Evolutionary conservation across 2,329 filamentous ascomycete genomes (phyloP).

Genomic region (Blumeria hordei): DNA sequence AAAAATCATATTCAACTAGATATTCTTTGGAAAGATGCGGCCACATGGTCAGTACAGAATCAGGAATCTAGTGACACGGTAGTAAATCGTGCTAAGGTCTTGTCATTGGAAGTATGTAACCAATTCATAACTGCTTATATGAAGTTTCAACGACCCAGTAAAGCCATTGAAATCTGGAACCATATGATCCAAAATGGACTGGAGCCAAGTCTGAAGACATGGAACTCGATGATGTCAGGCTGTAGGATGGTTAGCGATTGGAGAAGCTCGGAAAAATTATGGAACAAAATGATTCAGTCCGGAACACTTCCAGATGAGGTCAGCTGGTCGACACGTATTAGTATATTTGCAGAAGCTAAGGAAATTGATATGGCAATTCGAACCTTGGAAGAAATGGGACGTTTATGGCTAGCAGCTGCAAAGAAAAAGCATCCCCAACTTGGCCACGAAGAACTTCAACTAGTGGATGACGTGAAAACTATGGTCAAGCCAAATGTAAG

Average conservation of each 20-base stretch:
- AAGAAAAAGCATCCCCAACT: constrained; percentile 7
- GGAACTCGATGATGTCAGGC: constrained; percentile 49
- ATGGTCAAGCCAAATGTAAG: constrained; percentile 35
- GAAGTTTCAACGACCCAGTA: constrained; percentile 17
- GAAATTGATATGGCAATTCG: constrained; percentile 30
- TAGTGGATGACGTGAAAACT: constrained; percentile 13
- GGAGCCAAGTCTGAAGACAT: constrained; percentile 37
- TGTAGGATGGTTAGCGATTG: constrained; percentile 35
- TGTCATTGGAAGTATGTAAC: constrained; percentile 17
- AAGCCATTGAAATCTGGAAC: constrained; percentile 31
- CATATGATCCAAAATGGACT: constrained; percentile 28
- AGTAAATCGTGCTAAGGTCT: constrained; percentile 1
- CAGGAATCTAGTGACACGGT: not conserved
- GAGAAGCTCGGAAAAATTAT: constrained; percentile 38
- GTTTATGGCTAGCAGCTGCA: constrained; percentile 23
- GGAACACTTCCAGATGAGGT: constrained; percentile 34
- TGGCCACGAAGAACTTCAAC: constrained; percentile 6
- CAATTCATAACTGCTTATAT: constrained; percentile 24
- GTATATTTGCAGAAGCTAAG: constrained; percentile 34
- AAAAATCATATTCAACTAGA: constrained; percentile 8
- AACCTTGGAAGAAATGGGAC: constrained; percentile 42
- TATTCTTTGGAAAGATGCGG: constrained; percentile 9
- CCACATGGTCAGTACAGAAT: constrained; percentile 7
- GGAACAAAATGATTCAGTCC: constrained; percentile 34
- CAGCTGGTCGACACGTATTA: constrained; percentile 49